These are phyloP conservation scores for Porpolomopsis calyptriformis DNA, from an alignment of 768 basidiomycete species.

Conservation along the genomic window DNA sequence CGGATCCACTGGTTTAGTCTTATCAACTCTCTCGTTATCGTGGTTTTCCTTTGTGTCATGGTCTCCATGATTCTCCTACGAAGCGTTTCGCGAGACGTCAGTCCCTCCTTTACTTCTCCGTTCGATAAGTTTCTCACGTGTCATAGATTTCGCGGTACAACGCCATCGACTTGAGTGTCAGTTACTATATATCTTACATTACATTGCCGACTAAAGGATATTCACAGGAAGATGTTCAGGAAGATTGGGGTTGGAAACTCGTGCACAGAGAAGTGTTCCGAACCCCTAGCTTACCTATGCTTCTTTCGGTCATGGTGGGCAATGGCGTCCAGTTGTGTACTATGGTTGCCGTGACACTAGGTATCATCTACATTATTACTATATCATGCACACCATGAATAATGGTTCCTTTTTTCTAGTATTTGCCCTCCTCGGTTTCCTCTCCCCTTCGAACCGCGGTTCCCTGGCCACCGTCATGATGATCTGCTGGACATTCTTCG, in stretches of 20 bases:
- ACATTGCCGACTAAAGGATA: no score
- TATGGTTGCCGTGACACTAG: conserved; percentile 82
- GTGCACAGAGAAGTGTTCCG: conserved; percentile 96
- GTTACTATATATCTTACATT: conserved; percentile 15
- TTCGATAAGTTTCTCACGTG: conserved; percentile 11
- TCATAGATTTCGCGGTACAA: conserved; percentile 87
- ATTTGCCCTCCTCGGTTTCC: conserved; percentile 85
- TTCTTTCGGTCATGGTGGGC: conserved; percentile 79
- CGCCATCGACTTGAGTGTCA: conserved; percentile 79
- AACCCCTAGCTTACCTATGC: conserved; percentile 62
- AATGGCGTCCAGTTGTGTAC: conserved; percentile 79
- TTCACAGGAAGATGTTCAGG: conserved; percentile 81
- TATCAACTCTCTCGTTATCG: conserved; percentile 86
- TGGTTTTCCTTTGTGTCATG: conserved; percentile 85
- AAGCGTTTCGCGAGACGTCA: conserved; percentile 79
- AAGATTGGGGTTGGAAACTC: conserved; percentile 98
- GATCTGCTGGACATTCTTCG: conserved; percentile 91
- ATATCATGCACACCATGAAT: neutral
- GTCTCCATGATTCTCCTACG: conserved; percentile 84
- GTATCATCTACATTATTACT: conserved; percentile 26
- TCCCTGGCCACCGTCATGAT: conserved; percentile 90
- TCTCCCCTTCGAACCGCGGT: conserved; percentile 92
- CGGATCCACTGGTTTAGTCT: conserved; percentile 96
- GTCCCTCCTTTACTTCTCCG: conserved; percentile 16
- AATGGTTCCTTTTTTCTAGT: conserved; percentile 32